These are phyloP conservation scores for Alloteropsis angusta DNA, from an alignment of 202 grass and related monocot species.

Conservation along the genomic window DNA sequence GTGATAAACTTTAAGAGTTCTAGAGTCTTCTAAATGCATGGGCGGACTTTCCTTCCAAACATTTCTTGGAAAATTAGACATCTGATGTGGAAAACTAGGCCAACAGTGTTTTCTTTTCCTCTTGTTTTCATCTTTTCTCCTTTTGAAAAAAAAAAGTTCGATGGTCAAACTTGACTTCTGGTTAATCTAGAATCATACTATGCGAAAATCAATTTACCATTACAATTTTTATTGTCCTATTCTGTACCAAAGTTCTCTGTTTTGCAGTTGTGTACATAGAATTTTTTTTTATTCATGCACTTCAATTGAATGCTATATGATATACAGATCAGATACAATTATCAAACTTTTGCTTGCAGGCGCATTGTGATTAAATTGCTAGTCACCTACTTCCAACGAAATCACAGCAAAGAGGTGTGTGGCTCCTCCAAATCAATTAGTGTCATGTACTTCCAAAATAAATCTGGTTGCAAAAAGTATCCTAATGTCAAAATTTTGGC, in stretches of 20 bases:
- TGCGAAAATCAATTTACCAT: neutral
- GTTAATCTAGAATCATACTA: neutral
- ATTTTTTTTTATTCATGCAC: neutral
- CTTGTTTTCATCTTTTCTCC: neutral
- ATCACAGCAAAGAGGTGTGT: slow-evolving; percentile 93
- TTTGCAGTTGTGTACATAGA: neutral
- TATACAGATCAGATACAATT: neutral
- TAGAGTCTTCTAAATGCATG: neutral
- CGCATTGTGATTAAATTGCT: slow-evolving; percentile 92
- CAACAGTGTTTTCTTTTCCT: neutral
- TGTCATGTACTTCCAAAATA: neutral
- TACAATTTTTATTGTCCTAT: neutral
- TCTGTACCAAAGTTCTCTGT: neutral
- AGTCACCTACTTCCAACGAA: slow-evolving; percentile 87
- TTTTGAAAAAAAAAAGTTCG: neutral
- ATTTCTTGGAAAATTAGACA: neutral
- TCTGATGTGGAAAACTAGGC: neutral
- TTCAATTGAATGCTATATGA: neutral
- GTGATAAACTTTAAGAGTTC: neutral
- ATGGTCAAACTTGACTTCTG: neutral
- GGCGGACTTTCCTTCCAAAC: neutral
- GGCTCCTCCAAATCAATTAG: neutral
- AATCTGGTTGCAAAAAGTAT: neutral
- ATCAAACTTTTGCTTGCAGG: slow-evolving; percentile 42
- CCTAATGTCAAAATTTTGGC: neutral